A percentile compares a stretch with the other conserved stretches of the same genome.
phyloP scores from a whole-genome alignment of 768 basidiomycete genomes.

The Amanita brunnescens region DNA sequence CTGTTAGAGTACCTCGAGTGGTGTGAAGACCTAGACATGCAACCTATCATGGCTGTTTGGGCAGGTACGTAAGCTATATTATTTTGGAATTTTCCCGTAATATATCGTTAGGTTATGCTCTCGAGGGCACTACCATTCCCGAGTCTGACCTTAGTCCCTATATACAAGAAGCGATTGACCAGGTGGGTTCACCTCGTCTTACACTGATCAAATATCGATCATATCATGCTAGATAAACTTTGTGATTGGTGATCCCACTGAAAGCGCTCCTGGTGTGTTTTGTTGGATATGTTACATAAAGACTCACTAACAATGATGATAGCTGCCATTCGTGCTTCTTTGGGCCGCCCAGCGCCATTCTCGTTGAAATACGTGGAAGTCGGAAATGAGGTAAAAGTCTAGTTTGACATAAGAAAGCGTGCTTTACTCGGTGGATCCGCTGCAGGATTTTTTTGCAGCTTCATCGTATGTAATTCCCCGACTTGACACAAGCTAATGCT shows the following conservation, averaged over 20 bases:
- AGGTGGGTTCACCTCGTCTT: too few species aligned
- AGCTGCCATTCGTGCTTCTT: slow-evolving; percentile 31
- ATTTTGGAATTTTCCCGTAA: too few species aligned
- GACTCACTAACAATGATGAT: background rate
- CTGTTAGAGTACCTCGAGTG: slow-evolving; percentile 48
- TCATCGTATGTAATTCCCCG: too few species aligned
- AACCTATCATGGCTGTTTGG: slow-evolving; percentile 60
- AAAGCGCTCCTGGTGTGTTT: slow-evolving; percentile 28
- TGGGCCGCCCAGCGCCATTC: slow-evolving; percentile 49
- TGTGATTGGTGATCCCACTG: slow-evolving; percentile 42
- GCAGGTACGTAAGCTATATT: slow-evolving; percentile 24
- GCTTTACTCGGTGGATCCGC: too few species aligned
- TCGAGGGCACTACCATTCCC: too few species aligned
- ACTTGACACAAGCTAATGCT: too few species aligned
- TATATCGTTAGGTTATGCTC: too few species aligned
- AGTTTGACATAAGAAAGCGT: background rate
- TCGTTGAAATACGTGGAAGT: slow-evolving; percentile 40
- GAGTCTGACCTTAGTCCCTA: too few species aligned
- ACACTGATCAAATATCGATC: too few species aligned
- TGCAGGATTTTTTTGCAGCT: too few species aligned
- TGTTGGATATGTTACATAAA: background rate
- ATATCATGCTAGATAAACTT: slow-evolving; percentile 40
- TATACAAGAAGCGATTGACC: too few species aligned
- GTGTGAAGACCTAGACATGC: slow-evolving; percentile 53
- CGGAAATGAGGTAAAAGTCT: slow-evolving; percentile 43